Percentiles rank a stretch among this genome's conserved stretches.
Evolutionary conservation across 345 rosid species (phyloP).

Genomic region (Hevea brasiliensis): DNA sequence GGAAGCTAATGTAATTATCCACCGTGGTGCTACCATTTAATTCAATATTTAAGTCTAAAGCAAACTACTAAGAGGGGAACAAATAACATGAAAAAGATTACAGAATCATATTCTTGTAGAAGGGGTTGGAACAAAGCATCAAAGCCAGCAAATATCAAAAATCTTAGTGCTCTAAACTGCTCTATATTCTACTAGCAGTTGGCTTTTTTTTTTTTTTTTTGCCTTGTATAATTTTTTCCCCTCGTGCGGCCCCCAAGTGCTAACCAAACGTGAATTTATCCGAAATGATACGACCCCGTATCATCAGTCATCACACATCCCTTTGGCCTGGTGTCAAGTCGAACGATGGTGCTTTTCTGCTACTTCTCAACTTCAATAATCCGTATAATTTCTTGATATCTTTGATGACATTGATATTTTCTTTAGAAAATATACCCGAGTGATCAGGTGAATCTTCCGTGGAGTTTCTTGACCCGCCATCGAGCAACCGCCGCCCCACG

Average conservation of each 20-base stretch:
- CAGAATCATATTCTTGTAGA: constrained; percentile 11
- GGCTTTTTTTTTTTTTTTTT: neutral
- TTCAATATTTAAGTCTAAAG: too few relatives aligned
- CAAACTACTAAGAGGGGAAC: neutral
- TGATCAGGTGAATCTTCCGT: constrained; percentile 25
- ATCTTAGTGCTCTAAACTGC: neutral
- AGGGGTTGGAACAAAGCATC: constrained; percentile 13
- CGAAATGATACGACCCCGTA: neutral
- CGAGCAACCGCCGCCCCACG: constrained; percentile 39
- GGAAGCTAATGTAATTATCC: too few relatives aligned
- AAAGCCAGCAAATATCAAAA: constrained; percentile 6
- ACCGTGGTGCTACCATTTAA: too few relatives aligned
- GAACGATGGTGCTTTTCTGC: constrained; percentile 14
- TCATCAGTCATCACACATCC: constrained; percentile 32
- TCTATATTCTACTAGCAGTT: constrained; percentile 2
- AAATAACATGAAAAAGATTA: neutral
- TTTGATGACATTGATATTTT: constrained; percentile 40
- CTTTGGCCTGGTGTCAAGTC: constrained; percentile 18
- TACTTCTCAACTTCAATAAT: constrained; percentile 27
- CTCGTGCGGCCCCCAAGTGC: too few relatives aligned
- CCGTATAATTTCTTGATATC: constrained; percentile 40
- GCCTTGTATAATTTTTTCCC: too few relatives aligned
- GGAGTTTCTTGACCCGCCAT: constrained; percentile 40
- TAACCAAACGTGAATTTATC: too few relatives aligned
- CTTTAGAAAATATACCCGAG: constrained; percentile 22